Evolutionary conservation across 2,329 filamentous ascomycete species (phyloP), one percentile per base, ranked within the genome.

Genomic region (Paracoccidioides brasiliensis): DNA sequence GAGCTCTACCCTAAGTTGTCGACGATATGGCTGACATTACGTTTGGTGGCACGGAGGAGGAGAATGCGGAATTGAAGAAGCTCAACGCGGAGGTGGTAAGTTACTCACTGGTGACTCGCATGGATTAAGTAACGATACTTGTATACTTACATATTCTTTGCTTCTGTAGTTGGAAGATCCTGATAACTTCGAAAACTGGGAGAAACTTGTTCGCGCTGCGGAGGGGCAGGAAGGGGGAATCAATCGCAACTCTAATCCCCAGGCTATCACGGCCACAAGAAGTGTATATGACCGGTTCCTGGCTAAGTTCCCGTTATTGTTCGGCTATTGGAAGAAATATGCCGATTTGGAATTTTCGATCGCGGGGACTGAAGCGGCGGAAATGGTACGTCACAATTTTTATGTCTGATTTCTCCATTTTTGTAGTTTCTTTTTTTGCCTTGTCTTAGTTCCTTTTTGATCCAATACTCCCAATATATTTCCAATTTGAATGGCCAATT

Each of bases 261-360:
- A 94, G 67, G 88, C 93, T 33, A 90, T 98, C 64, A 84, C 89
- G 22, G 85, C 89, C 9, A 85, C 90, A 55, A 86, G 93, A 71
- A 83, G 88, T 70, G 82, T 88, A 59, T 97, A 95, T 75, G 90
- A 98, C 70, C 83, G 86, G 50, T 94, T 98, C 67, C 84, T 98
- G 28, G 82, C 88, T 58, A 96, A 95, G 68, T 98, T 96, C 62
- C 93, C 93, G 2, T 80, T 97, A 9, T 82, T 97, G 42, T 98
- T 97, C 66, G 93, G 91, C 53, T 98, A 97, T 76, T 98, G 93
- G 93, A 97, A 97, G 77, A 97, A 96, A 70, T 98, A 97, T 78
- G 93, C 93, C 66, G 91, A 97, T 66, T 79, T 95, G 60, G 93
- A 98, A 68, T 98, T 98, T 74, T 90, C 90, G 52, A 95, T 98